These are phyloP conservation scores for Naganishia vishniacii DNA, from an alignment of 768 basidiomycete genomes.

Conservation along the genomic window DNA sequence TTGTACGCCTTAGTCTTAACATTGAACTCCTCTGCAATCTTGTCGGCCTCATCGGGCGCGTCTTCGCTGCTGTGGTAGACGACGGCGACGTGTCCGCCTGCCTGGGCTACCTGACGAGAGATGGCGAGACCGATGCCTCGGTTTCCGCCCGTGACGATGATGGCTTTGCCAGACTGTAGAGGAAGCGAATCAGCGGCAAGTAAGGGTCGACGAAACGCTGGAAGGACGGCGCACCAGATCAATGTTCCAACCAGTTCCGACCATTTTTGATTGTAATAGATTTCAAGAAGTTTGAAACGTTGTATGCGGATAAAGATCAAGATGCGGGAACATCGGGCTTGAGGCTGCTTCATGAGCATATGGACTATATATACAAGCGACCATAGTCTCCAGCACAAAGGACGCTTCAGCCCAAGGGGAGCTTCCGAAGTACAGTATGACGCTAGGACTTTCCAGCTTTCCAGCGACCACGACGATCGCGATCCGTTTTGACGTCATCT, in stretches of 20 bases:
- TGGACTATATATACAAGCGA: too few species aligned
- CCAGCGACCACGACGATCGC: too few species aligned
- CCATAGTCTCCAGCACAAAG: neutral
- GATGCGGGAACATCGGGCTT: too few species aligned
- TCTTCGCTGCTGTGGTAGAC: conserved; percentile 37
- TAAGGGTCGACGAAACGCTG: too few species aligned
- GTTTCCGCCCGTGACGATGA: conserved; percentile 48
- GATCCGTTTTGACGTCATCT: too few species aligned
- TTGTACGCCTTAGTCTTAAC: conserved; percentile 43
- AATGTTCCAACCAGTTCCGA: conserved; percentile 26
- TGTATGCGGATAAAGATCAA: neutral
- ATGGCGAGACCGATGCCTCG: conserved; percentile 59
- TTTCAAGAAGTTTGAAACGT: neutral
- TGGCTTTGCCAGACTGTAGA: conserved; percentile 15
- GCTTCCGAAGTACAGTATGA: too few species aligned
- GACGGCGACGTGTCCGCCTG: conserved; percentile 55
- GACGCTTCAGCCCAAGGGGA: too few species aligned
- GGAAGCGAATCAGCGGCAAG: neutral
- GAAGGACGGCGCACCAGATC: neutral
- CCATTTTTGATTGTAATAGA: conserved; percentile 19
- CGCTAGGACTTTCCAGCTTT: too few species aligned
- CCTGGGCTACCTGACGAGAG: conserved; percentile 55
- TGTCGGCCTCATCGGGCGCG: conserved; percentile 38
- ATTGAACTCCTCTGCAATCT: conserved; percentile 39
- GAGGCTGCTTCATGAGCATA: too few species aligned